A percentile compares a stretch with the other conserved stretches of the same genome.
Evolutionary conservation across 495 filamentous ascomycete species (phyloP).

Genomic region (Aspergillus bridgeri): DNA sequence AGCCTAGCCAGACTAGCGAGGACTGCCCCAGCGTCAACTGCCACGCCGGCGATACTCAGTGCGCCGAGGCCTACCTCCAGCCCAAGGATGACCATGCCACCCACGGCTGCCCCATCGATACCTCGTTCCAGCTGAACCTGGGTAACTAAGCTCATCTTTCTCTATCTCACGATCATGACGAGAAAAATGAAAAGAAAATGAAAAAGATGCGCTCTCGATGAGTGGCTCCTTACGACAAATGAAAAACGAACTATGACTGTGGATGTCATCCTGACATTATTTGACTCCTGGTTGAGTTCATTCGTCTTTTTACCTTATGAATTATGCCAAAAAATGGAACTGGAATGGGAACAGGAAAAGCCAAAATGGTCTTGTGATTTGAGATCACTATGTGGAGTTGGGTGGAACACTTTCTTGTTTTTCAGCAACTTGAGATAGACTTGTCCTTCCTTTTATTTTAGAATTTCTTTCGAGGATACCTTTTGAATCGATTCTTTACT

Average conservation of each 20-base stretch:
- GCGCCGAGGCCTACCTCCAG: slow-evolving; percentile 41
- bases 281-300: neutral
- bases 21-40: slow-evolving; percentile 40
- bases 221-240: neutral
- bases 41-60: slow-evolving; percentile 32
- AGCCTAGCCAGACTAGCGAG: slow-evolving; percentile 21
- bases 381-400: neutral
- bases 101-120: slow-evolving; percentile 45
- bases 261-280: neutral
- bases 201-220: neutral
- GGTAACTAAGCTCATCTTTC: slow-evolving; percentile 26
- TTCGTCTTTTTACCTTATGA: neutral
- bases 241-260: no score
- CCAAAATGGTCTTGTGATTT: neutral
- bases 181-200: neutral
- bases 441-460: neutral
- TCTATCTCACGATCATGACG: slow-evolving; percentile 1
- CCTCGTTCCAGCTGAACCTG: slow-evolving; percentile 32
- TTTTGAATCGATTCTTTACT: neutral
- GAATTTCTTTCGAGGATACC: no score
- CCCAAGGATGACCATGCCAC: slow-evolving; percentile 44
- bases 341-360: neutral
- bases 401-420: neutral
- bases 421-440: neutral
- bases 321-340: neutral